These are phyloP conservation scores for Erythrophleum fordii DNA, from an alignment of 306 rosid genomes.

Conservation along the genomic window DNA sequence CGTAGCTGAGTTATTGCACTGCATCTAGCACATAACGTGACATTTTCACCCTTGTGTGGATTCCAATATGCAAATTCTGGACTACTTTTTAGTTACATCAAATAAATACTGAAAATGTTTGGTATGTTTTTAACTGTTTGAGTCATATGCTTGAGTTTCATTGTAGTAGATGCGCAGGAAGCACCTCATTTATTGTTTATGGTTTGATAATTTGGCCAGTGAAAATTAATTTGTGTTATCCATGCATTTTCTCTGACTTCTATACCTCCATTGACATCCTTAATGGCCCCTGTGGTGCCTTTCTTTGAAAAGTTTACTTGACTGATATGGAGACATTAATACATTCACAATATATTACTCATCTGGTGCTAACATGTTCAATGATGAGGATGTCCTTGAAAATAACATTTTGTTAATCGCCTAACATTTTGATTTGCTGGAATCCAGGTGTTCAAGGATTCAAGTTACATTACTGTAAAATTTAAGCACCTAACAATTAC, in stretches of 20 bases:
- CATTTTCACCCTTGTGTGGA: neutral
- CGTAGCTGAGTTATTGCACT: constrained; percentile 24
- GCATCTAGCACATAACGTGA: constrained; percentile 16
- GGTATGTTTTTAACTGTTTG: neutral
- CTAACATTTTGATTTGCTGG: neutral
- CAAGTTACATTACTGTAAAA: neutral
- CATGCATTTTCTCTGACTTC: neutral
- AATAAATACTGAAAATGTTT: neutral
- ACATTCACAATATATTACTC: neutral
- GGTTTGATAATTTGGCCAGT: neutral
- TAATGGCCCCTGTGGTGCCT: neutral
- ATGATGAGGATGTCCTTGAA: neutral
- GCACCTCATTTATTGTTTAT: neutral
- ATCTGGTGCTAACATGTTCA: neutral
- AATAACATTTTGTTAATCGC: neutral
- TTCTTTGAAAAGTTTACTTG: neutral
- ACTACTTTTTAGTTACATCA: neutral
- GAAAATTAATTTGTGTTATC: neutral
- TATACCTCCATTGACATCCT: neutral
- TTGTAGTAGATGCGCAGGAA: neutral
- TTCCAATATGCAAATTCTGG: neutral
- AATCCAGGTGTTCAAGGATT: neutral
- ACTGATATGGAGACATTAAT: neutral
- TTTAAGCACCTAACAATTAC: neutral
- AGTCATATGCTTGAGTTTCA: neutral